These are phyloP conservation scores for Neurospora sublineolata DNA, from an alignment of 495 filamentous ascomycete genomes.

Conservation along the genomic window DNA sequence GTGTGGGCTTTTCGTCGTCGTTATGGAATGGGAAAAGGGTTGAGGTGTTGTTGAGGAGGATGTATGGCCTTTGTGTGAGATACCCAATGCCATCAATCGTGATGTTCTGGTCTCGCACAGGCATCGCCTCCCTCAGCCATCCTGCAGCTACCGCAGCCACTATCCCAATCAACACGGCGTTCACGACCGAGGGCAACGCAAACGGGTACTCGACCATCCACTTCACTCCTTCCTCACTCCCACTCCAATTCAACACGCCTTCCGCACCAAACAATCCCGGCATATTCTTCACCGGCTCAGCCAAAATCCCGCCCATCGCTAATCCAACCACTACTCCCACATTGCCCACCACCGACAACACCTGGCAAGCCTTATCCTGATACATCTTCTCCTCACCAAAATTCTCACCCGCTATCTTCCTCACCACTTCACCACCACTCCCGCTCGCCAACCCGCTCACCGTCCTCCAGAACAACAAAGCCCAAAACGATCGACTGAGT, in stretches of 20 bases:
- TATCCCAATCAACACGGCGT: background rate
- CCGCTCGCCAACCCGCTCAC: conserved; percentile 61
- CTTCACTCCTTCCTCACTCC: conserved; percentile 18
- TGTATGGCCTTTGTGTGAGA: background rate
- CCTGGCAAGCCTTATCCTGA: conserved; percentile 63
- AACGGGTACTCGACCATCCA: conserved; percentile 10
- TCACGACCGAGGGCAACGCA: conserved; percentile 3
- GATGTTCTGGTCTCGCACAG: background rate
- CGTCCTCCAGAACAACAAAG: conserved; percentile 54
- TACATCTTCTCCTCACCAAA: conserved; percentile 52
- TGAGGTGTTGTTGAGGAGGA: background rate
- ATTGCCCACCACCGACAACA: conserved; percentile 76
- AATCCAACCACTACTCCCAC: conserved; percentile 49
- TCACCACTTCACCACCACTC: conserved; percentile 69
- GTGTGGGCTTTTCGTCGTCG: background rate
- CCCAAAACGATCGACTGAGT: conserved; percentile 56
- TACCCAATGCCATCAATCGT: background rate
- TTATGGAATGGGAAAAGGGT: no score
- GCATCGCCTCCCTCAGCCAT: conserved; percentile 4
- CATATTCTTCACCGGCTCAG: conserved; percentile 56
- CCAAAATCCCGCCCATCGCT: conserved; percentile 53
- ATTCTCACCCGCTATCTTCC: conserved; percentile 69
- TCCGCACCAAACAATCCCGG: conserved; percentile 52
- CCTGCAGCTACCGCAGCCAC: background rate
- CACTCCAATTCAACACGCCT: conserved; percentile 21